Evolutionary conservation across 768 basidiomycete species (phyloP).

Genomic region (Agrocybe praecox): DNA sequence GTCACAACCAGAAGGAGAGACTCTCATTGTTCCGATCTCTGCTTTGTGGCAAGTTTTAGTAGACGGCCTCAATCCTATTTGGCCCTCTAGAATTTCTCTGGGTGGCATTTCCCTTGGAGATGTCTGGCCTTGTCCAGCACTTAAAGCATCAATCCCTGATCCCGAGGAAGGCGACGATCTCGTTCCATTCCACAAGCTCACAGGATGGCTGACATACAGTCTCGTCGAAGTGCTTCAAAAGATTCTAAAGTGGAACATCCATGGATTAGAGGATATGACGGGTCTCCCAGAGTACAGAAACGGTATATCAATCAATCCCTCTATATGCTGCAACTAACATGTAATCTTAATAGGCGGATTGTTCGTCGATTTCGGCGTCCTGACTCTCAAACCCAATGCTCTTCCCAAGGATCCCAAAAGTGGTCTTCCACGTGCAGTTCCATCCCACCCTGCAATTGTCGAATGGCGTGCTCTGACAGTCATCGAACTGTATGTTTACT

Average conservation of each 20-base stretch:
- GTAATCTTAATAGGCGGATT: constrained; percentile 66
- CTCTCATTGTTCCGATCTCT: constrained; percentile 63
- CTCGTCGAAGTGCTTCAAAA: constrained; percentile 83
- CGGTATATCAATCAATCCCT: constrained; percentile 43
- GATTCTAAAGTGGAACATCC: constrained; percentile 78
- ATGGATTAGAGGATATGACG: constrained; percentile 83
- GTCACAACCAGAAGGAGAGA: constrained; percentile 43
- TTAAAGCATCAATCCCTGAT: constrained; percentile 15
- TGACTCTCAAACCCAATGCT: constrained; percentile 62
- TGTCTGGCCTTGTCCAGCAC: constrained; percentile 84
- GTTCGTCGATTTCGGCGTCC: constrained; percentile 79
- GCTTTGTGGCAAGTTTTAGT: constrained; percentile 84
- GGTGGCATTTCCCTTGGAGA: constrained; percentile 81
- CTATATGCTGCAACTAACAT: neutral
- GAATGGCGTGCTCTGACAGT: constrained; percentile 98
- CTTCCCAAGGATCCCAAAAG: constrained; percentile 53
- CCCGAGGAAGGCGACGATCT: constrained; percentile 61
- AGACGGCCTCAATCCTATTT: constrained; percentile 82
- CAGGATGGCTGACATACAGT: constrained; percentile 92
- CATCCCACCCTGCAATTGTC: constrained; percentile 88
- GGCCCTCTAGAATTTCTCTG: constrained; percentile 80
- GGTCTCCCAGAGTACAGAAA: constrained; percentile 96
- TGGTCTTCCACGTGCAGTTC: constrained; percentile 62
- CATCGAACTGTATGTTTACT: constrained; percentile 72
- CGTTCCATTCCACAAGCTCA: constrained; percentile 96